Conservation (phyloP, 306 rosid species). For the Cucumis melo region DNA sequence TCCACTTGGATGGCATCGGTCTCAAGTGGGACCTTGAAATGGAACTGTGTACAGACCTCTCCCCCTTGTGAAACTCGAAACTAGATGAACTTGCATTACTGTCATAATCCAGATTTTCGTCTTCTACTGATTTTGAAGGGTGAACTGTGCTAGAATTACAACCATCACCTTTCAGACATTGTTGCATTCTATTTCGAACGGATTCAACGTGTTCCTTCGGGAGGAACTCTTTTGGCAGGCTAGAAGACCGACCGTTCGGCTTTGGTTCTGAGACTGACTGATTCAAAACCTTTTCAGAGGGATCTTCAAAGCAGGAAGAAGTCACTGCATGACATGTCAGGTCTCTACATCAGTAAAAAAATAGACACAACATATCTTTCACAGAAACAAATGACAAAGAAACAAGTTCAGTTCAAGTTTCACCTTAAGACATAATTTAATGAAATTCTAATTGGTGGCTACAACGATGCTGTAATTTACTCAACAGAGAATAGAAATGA, state of each 20-base stretch:
- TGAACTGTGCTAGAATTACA: conserved; percentile 58
- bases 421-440: background rate
- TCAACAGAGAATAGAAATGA: background rate
- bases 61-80: conserved; percentile 91
- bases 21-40: conserved; percentile 45
- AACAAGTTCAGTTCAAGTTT: background rate
- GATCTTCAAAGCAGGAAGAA: conserved; percentile 42
- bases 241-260: conserved; percentile 4
- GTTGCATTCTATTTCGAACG: conserved; percentile 30
- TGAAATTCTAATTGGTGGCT: background rate
- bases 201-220: conserved; percentile 27
- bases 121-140: conserved; percentile 45
- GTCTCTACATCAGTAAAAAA: conserved; percentile 13
- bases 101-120: conserved; percentile 80
- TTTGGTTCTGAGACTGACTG: conserved; percentile 9
- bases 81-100: conserved; percentile 97
- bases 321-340: conserved; percentile 33
- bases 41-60: conserved; percentile 42
- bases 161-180: conserved; percentile 29
- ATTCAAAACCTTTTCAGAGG: conserved; percentile 22
- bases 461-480: background rate
- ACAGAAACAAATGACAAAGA: background rate
- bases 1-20: conserved; percentile 90
- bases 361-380: background rate
- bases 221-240: conserved; percentile 25